Evolutionary conservation across 108 stramenopile genomes (phyloP), one percentile per base, ranked within the genome.

Genomic region (Epithemia pelagica): DNA sequence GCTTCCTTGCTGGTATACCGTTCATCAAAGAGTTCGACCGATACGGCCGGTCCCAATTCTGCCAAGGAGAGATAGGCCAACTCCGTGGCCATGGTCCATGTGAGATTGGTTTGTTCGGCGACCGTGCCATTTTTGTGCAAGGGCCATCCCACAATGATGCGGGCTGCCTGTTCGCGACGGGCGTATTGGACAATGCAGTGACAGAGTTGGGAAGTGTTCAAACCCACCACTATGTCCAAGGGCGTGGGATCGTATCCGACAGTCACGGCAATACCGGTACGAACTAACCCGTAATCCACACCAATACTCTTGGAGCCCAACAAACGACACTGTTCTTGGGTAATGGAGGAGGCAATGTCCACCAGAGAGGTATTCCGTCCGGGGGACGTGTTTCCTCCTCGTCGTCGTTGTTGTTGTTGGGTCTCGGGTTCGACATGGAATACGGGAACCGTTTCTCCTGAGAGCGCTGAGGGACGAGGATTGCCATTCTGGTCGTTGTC

Each of bases 1-100:
- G 91, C 91, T 72, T 85, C 87, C 62, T 88, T 89, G 31, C 76
- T 75, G 10, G 87, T 93, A 54, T 93, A 93, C 30, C 91, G 80
- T 65, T 93, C 91, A 77, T 93, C 91, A 75, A 78, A 93, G 53
- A 93, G 30, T 15, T 67, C 74, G 20, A 93, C 74, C 26, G 81
- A 67, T 28, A 83, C 65, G 0, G 37, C 55, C 0, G 83, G 75
- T 23, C 88, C 91, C 21, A 86, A 55, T 1, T 61, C 30, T 25
- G 61, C 24, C 52, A 75, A 54, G 20, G 58, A 61, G 15, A 24
- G 25, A 15, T 29, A n/a, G 29, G 77, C 74, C 70, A 86, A 52
- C 25, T 76, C 75, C 21, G 32, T 22, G 8, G 72, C 79, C 70
- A 93, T 89, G 28, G 63, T 64, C n/a, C 78, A 65, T 0, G 91